A percentile compares a stretch with the other conserved stretches of the same genome.
phyloP scores from a whole-genome alignment of 345 rosid genomes.

The Lumnitzera littorea region DNA sequence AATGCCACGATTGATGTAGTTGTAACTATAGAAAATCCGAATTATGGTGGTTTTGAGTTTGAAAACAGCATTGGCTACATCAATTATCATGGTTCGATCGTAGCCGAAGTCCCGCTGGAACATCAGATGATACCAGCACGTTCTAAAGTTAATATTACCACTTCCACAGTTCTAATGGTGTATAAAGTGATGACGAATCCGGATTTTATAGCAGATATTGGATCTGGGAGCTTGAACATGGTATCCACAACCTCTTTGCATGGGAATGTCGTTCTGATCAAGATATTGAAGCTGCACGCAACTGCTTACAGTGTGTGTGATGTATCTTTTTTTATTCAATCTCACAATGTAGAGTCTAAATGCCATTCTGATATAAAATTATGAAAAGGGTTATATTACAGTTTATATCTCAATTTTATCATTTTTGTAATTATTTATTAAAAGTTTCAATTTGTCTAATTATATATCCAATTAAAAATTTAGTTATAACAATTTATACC shows the following conservation, averaged over 20 bases:
- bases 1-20: conserved; percentile 21
- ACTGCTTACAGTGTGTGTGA: conserved; percentile 15
- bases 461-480: too few species aligned
- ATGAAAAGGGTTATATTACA: not conserved
- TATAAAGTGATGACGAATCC: conserved; percentile 18
- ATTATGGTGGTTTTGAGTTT: conserved; percentile 37
- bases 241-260: conserved; percentile 24
- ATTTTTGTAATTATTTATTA: too few species aligned
- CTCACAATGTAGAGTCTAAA: conserved; percentile 5
- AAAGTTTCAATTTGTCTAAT: too few species aligned
- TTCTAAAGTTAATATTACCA: conserved; percentile 19
- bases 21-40: conserved; percentile 27
- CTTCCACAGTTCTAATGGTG: conserved; percentile 17
- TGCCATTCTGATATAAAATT: conserved; percentile 26
- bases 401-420: too few species aligned
- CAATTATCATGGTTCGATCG: conserved; percentile 15
- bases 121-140: conserved; percentile 17
- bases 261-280: conserved; percentile 22
- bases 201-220: conserved; percentile 20
- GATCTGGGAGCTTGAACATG: conserved; percentile 24
- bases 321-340: conserved; percentile 14
- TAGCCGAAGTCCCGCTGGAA: conserved; percentile 18
- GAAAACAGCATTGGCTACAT: conserved; percentile 16
- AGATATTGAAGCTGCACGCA: conserved; percentile 26
- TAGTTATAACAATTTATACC: too few species aligned